Evolutionary conservation across 2,329 filamentous ascomycete genomes (phyloP), one percentile per base, ranked within the genome.

Genomic region (Sarocladium oryzae): DNA sequence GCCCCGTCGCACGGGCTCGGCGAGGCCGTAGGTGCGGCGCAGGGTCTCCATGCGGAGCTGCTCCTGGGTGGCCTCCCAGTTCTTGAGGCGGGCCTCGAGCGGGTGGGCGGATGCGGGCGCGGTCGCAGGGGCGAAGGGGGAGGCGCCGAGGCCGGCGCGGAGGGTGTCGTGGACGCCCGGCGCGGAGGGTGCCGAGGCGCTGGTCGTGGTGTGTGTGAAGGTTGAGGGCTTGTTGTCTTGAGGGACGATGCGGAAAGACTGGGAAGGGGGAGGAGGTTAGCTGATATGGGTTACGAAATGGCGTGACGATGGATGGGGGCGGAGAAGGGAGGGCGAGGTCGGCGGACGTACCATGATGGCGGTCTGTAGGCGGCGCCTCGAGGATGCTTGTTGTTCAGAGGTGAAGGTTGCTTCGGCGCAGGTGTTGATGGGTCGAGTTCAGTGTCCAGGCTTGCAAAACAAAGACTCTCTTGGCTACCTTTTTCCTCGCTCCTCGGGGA

Each of bases 81-180:
- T 81, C 63, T 85, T 81, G 53, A 99, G 87, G 56, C 93, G 90
- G 51, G 88, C 77, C 74, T 97, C 93, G 62, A 99, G 88, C 0
- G 93, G 93, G 76, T 99, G 93, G 2, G 85, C 73, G 38, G 68
- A 71, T 56, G 80, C 72, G n/a, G 46, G 33, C 18, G 69, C 63
- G 52, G 71, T 62, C 50, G 72, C 67, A 51, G 71, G 66, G 53
- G 77, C 69, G 58, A 69, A 66, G 57, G 81, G 68, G 48, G 79
- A 74, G n/a, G 82, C 84, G 60, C 83, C 10, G 58, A 95, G 79
- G 70, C 91, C 90, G 56, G 85, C 77, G 64, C 93, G 91, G 60
- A 99, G 86, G 16, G 88, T 91, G 75, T 97, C 93, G 78, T 95
- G 91, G 57, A 97, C 78, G 60, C 92, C 92, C 0, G 91, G 91